These are phyloP conservation scores for Comarum palustre DNA, from an alignment of 306 rosid species.

Conservation along the genomic window DNA sequence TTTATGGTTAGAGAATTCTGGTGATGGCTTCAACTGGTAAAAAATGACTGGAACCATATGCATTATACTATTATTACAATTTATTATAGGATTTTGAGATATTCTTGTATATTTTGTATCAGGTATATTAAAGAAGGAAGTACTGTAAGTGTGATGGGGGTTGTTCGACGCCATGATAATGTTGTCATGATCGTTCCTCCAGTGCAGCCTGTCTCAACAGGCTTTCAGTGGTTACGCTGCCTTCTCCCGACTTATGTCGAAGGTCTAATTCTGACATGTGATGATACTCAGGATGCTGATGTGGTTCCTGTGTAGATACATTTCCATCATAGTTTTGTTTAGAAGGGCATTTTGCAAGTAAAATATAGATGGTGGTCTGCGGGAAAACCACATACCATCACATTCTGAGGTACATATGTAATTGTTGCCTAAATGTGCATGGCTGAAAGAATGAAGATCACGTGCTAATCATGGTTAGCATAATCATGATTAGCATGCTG, in stretches of 20 bases:
- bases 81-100: constrained; percentile 1
- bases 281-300: constrained; percentile 72
- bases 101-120: constrained; percentile 15
- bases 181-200: constrained; percentile 92
- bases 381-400: constrained; percentile 20
- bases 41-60: neutral
- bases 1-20: neutral
- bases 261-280: constrained; percentile 77
- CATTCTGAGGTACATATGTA: constrained; percentile 27
- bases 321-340: constrained; percentile 19
- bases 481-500: no score
- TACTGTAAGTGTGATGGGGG: constrained; percentile 94
- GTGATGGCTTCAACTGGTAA: neutral
- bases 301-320: constrained; percentile 76
- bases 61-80: neutral
- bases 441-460: constrained; percentile 29
- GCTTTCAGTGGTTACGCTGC: constrained; percentile 84
- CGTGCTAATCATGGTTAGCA: constrained; percentile 21
- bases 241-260: constrained; percentile 79
- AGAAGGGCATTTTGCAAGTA: constrained; percentile 27
- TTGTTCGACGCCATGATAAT: constrained; percentile 86
- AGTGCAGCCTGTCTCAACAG: constrained; percentile 68
- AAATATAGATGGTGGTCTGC: constrained; percentile 31
- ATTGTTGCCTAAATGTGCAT: constrained; percentile 45
- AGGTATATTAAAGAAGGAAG: constrained; percentile 96